phyloP scores from a whole-genome alignment of 2,329 filamentous ascomycete genomes.

The Hansfordia pulvinata region DNA sequence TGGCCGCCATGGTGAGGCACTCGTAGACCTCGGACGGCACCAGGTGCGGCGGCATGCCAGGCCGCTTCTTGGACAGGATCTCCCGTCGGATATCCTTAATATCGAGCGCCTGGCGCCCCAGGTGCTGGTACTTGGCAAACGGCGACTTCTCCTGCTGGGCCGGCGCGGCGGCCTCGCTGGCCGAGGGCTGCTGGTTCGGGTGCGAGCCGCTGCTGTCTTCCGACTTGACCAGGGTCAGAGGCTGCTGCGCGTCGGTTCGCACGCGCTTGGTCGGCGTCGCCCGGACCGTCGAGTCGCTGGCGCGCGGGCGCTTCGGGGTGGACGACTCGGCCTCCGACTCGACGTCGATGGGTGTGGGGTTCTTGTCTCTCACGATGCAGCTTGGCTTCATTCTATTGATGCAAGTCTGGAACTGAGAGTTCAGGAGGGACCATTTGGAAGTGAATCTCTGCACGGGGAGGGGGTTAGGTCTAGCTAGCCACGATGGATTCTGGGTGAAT shows the following conservation, averaged over 20 bases:
- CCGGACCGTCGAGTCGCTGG: constrained; percentile 17
- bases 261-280: constrained; percentile 12
- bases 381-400: constrained; percentile 19
- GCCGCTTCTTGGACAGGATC: constrained; percentile 37
- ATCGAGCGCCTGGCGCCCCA: constrained; percentile 28
- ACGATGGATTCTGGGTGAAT: constrained; percentile 26
- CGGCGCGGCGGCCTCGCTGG: constrained; percentile 7
- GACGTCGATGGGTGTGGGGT: constrained; percentile 14
- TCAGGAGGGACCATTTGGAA: constrained; percentile 17
- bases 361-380: constrained; percentile 14
- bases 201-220: constrained; percentile 18
- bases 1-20: constrained; percentile 39
- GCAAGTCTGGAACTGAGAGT: constrained; percentile 18
- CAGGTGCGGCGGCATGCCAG: constrained; percentile 40
- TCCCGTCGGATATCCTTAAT: constrained; percentile 37
- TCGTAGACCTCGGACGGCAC: constrained; percentile 48
- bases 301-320: constrained; percentile 11
- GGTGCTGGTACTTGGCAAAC: constrained; percentile 23
- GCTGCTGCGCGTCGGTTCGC: constrained; percentile 6
- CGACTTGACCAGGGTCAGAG: constrained; percentile 22
- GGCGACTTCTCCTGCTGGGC: constrained; percentile 7
- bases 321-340: constrained; percentile 12
- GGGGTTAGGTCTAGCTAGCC: constrained; percentile 22
- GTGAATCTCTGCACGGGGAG: too few species aligned
- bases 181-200: constrained; percentile 13